Percentiles rank a stretch among this genome's conserved stretches.
Evolutionary conservation across 1,284 basidiomycete species (phyloP).

Genomic region (Tilletia walkeri): DNA sequence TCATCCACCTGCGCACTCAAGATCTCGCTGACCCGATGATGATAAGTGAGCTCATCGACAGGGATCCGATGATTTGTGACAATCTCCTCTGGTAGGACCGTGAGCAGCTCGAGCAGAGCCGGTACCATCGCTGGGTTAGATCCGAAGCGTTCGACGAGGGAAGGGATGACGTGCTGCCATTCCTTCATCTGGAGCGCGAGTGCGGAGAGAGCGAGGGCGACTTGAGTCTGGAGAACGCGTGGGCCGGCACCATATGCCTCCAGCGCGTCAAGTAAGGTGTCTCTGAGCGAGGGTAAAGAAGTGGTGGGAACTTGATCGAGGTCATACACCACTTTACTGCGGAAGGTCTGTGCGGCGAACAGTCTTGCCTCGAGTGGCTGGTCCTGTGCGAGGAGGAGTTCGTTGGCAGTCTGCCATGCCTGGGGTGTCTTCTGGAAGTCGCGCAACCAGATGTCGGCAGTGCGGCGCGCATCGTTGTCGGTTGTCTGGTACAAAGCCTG

Average conservation of each 20-base stretch:
- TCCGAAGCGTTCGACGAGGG: conserved; percentile 82
- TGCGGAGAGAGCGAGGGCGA: conserved; percentile 84
- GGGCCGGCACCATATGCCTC: conserved; percentile 69
- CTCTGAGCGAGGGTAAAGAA: conserved; percentile 74
- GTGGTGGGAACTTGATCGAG: conserved; percentile 77
- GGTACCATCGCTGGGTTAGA: conserved; percentile 78
- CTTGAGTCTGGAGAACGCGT: conserved; percentile 79
- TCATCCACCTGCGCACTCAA: conserved; percentile 66
- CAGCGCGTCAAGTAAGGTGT: conserved; percentile 80
- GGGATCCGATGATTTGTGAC: conserved; percentile 82
- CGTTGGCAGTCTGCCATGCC: conserved; percentile 93
- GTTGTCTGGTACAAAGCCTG: conserved; percentile 65
- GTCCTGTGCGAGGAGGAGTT: conserved; percentile 77
- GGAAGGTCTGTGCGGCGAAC: conserved; percentile 94
- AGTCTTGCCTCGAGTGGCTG: conserved; percentile 78
- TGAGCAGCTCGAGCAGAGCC: conserved; percentile 83
- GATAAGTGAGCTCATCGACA: conserved; percentile 76
- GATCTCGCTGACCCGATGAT: conserved; percentile 38
- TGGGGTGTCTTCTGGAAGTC: conserved; percentile 94
- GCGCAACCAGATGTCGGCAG: conserved; percentile 67
- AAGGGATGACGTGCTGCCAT: conserved; percentile 64
- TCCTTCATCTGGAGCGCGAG: conserved; percentile 78
- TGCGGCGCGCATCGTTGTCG: conserved; percentile 76
- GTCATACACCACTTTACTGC: conserved; percentile 94
- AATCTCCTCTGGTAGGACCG: conserved; percentile 86